phyloP scores from a whole-genome alignment of 1,284 basidiomycete genomes.

The Jaminaea rosea region DNA sequence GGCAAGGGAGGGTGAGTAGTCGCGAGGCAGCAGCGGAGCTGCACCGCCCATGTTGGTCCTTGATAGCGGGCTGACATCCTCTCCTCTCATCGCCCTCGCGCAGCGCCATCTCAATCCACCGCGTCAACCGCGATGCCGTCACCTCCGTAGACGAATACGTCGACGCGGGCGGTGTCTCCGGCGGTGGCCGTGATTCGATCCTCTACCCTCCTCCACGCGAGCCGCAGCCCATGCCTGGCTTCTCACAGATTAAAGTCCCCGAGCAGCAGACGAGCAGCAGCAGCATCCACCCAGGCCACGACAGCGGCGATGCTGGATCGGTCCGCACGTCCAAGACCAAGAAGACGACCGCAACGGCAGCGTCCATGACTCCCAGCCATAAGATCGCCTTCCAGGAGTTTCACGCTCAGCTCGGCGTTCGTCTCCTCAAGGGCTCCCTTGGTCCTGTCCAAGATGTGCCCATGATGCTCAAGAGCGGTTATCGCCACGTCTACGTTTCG shows the following conservation, averaged over 20 bases:
- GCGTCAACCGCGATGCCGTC: too few species aligned
- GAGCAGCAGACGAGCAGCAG: slow-evolving; percentile 4
- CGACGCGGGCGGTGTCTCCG: slow-evolving; percentile 40
- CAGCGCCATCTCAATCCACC: slow-evolving; percentile 41
- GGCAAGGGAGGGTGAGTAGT: slow-evolving; percentile 37
- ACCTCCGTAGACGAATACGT: slow-evolving; percentile 36
- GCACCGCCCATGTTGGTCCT: too few species aligned
- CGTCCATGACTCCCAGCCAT: slow-evolving; percentile 20
- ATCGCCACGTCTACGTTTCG: slow-evolving; percentile 89
- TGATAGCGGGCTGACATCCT: too few species aligned
- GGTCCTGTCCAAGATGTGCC: slow-evolving; percentile 68
- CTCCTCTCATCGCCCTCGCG: too few species aligned
- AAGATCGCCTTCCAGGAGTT: slow-evolving; percentile 47
- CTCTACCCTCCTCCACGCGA: slow-evolving; percentile 44
- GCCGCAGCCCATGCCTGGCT: slow-evolving; percentile 26
- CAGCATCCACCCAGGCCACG: slow-evolving; percentile 3
- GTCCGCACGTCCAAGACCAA: slow-evolving; percentile 25
- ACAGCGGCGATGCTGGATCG: slow-evolving; percentile 17
- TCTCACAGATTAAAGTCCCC: slow-evolving; percentile 28
- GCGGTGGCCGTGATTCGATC: slow-evolving; percentile 43
- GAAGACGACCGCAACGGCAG: slow-evolving; percentile 5
- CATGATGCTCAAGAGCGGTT: slow-evolving; percentile 83
- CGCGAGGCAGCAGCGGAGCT: too few species aligned
- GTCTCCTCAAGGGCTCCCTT: slow-evolving; percentile 82
- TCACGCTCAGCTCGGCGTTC: slow-evolving; percentile 59